Base-by-base conservation (phyloP, 225 moss, liverwort and hornwort species). In the Marchantia paleacea region DNA sequence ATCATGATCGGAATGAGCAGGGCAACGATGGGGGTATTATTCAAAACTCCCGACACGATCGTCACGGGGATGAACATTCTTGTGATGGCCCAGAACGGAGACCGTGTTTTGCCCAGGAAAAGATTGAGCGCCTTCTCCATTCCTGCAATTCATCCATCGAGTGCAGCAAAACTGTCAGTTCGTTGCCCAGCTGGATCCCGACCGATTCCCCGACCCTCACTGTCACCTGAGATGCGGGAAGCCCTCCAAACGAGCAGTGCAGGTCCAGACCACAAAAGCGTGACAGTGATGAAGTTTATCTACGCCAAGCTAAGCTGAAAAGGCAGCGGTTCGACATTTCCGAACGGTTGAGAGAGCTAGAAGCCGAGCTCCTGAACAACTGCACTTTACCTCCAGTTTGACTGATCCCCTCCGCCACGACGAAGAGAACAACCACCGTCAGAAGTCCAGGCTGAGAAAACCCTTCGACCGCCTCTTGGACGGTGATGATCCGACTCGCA, bases 321-420 rank as follows among this genome's bases (percentile, higher is more conserved):
- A 39, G 39, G 3, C 39, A 39, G 5, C 2, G 39, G 39, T 39
- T 39, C 39, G 2, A 39, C 39, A 39, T 2, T 39, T 39, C 39
- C 39, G 39, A 39, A 39, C 2, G 19, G 57, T 2, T 57, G 57
- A 5, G 57, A 57, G 19, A 12, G 19, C 19, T 57, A 12, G 57
- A 13, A 9, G 57, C 57, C 19, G 57, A 57, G 39, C 39, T 68
- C 67, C 10, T n/a, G n/a, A n/a, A n/a, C n/a, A n/a, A n/a, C n/a
- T n/a, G n/a, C n/a, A n/a, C n/a, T n/a, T 15, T 69, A 72, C 71
- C 71, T 72, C 71, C 71, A 72, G 71, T 72, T 50, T 72, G 71
- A 49, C 71, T 49, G 50, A 72, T 72, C 3, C 71, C 71, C 71
- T 72, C 71, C 0, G 71, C 71, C 10, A 72, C 71, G 50, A 72